Percentiles rank a stretch among this genome's conserved stretches.
These are phyloP conservation scores for Rhododendron henanense DNA, from an alignment of 148 eudicot genomes.

Conservation along the genomic window DNA sequence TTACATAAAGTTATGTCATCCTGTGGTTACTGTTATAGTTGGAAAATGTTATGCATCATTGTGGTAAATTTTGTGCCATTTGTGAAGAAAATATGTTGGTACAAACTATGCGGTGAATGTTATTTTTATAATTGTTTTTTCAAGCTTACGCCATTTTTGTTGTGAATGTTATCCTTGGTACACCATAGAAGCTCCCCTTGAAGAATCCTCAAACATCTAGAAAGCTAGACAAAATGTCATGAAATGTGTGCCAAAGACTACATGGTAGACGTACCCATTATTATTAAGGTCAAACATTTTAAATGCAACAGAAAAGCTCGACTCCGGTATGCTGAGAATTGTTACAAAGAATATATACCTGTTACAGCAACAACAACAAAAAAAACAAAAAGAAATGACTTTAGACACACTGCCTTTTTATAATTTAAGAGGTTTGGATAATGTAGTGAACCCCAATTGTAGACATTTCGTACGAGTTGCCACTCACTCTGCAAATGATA, in stretches of 20 bases:
- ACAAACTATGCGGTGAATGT: background rate
- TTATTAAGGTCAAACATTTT: slow-evolving; percentile 65
- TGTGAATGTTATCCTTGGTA: background rate
- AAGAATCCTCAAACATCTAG: background rate
- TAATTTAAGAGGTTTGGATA: slow-evolving; percentile 63
- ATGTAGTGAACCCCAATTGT: slow-evolving; percentile 35
- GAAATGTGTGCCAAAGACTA: background rate
- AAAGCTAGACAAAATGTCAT: background rate
- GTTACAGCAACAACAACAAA: slow-evolving; percentile 7
- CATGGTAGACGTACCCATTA: slow-evolving; percentile 39
- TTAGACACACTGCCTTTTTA: slow-evolving; percentile 25
- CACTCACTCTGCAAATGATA: slow-evolving; percentile 83
- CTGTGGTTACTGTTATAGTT: background rate
- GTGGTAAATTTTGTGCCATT: background rate
- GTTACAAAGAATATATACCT: slow-evolving; percentile 71
- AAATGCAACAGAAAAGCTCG: slow-evolving; percentile 63
- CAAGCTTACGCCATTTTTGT: background rate
- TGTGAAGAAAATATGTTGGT: background rate
- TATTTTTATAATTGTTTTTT: background rate
- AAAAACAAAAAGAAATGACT: background rate
- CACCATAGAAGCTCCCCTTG: background rate
- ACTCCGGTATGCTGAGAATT: slow-evolving; percentile 65
- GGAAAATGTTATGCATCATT: background rate
- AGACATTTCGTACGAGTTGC: background rate
- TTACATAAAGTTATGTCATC: background rate